Conservation (phyloP, 345 rosid species). For the Boechera divaricarpa region DNA sequence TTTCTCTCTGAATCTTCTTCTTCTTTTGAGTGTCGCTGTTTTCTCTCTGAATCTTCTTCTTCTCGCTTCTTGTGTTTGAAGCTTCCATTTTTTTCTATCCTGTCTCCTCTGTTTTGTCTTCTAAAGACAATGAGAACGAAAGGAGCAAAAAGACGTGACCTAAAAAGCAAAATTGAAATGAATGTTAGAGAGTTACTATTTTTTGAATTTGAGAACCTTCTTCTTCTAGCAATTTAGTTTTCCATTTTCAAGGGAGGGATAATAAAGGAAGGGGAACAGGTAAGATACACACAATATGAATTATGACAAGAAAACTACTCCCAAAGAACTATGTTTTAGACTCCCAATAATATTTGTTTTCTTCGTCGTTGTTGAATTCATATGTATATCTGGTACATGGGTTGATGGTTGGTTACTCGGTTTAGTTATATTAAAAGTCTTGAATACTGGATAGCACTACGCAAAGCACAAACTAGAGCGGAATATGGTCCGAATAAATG, state of each 20-base stretch:
- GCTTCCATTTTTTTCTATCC: conserved; percentile 27
- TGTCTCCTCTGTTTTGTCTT: conserved; percentile 9
- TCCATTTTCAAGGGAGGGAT: not conserved
- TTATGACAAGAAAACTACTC: not conserved
- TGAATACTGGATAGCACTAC: conserved; percentile 6
- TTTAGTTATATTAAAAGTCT: not conserved
- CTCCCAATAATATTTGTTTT: not conserved
- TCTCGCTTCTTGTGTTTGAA: conserved; percentile 30
- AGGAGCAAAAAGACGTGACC: not conserved
- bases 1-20: not conserved
- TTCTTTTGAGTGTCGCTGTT: not conserved
- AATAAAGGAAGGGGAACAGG: not conserved
- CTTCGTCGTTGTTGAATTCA: not conserved
- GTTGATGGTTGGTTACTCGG: not conserved
- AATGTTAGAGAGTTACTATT: not conserved
- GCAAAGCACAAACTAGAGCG: not conserved
- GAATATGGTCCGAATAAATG: not conserved
- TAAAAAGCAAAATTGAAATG: not conserved
- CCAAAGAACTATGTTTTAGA: not conserved
- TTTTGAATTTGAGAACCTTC: conserved; percentile 7
- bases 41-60: conserved; percentile 3
- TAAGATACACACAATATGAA: not conserved
- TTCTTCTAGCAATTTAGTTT: conserved; percentile 1
- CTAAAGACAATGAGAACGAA: not conserved
- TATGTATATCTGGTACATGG: not conserved